These are phyloP conservation scores for Vaccinium darrowii DNA, from an alignment of 148 eudicot genomes.

Conservation along the genomic window DNA sequence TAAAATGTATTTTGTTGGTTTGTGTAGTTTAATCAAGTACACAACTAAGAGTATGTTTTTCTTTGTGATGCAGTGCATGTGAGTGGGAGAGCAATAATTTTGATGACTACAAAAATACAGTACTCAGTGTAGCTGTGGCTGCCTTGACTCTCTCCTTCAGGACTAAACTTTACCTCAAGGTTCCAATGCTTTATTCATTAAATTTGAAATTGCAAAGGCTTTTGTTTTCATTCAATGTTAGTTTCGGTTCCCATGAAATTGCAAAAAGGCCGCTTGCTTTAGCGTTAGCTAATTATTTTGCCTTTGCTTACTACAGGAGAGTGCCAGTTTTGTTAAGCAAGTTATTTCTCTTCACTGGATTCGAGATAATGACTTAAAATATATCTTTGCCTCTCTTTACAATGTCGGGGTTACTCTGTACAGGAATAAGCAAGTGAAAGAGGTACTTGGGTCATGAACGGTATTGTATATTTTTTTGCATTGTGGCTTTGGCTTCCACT, in stretches of 20 bases:
- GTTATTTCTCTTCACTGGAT: constrained; percentile 58
- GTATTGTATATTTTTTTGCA: neutral
- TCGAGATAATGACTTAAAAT: constrained; percentile 52
- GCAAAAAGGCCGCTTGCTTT: neutral
- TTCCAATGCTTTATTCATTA: constrained; percentile 16
- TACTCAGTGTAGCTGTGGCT: constrained; percentile 57
- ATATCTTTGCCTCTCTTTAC: constrained; percentile 55
- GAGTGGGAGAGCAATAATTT: constrained; percentile 34
- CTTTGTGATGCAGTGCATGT: constrained; percentile 22
- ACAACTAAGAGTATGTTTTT: neutral
- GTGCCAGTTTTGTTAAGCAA: constrained; percentile 40
- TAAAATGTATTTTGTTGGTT: neutral
- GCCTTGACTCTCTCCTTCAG: constrained; percentile 60
- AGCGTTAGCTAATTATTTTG: constrained; percentile 23
- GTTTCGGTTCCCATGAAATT: neutral
- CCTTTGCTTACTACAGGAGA: constrained; percentile 48
- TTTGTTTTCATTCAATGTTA: constrained; percentile 1
- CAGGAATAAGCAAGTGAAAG: constrained; percentile 45
- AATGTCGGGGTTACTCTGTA: constrained; percentile 58
- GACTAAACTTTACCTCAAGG: constrained; percentile 45
- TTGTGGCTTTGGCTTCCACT: neutral
- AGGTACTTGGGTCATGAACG: constrained; percentile 42
- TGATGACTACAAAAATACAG: constrained; percentile 44
- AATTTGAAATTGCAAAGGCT: neutral
- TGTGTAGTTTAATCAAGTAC: neutral